Evolutionary conservation across 2,329 filamentous ascomycete species (phyloP), one percentile per base, ranked within the genome.

Genomic region (Aquanectria penicillioides): DNA sequence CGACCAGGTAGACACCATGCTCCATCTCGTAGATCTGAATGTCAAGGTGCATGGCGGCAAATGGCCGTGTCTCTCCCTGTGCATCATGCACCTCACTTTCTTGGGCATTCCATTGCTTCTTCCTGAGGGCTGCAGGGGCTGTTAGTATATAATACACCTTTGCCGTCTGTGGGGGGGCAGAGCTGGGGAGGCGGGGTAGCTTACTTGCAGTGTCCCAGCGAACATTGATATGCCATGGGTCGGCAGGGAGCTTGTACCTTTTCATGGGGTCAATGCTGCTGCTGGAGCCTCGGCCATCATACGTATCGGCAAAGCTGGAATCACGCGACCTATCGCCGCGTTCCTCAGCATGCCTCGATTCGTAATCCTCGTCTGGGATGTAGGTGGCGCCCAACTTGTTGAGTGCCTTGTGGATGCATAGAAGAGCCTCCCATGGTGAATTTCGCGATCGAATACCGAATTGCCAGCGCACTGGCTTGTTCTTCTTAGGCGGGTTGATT

Each of bases 11-110:
- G 65, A 95, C 94, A 53, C 92, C 90, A 57, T 89, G 88, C 75
- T 98, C 94, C 81, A 98, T 93, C 72, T 93, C 90, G 77, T 97
- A 97, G 48, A 97, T 89, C 74, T 97, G 95, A 63, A 99, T 97
- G 65, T 97, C 94, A 74, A 99, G 88, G 73, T 97, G 95, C 71
- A 98, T 90, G 73, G 91, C 94, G n/a, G 96, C 88, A 53, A 91
- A 90, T 63, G 93, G 87, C 49, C 77, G 79, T 3, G 75, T 73
- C 13, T 76, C 74, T 46, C 77, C 76, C n/a, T 76, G 73, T 6
- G 80, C 72, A 51, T 81, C 78, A 48, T 80, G 72, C 26, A 69
- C 73, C n/a, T 77, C 73, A 37, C 47, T 62, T 68, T 63, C 62
- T 6, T 9, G 44, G 4, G 61, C 41, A 40, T 57, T 66, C 46